Evolutionary conservation across 2,329 filamentous ascomycete genomes (phyloP), one percentile per base, ranked within the genome.

Genomic region (Diaporthe sp.): DNA sequence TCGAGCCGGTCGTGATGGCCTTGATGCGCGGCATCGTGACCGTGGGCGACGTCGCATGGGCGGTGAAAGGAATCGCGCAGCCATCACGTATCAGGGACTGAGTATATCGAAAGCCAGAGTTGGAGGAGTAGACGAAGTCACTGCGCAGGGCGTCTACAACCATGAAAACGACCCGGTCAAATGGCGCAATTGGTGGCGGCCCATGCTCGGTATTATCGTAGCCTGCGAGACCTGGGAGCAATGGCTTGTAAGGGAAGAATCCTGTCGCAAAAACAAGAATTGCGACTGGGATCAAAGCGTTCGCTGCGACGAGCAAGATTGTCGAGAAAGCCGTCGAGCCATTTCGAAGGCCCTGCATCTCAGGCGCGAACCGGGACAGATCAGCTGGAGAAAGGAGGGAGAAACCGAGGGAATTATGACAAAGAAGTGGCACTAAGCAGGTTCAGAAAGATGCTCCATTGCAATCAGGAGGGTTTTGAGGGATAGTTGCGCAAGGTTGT

Each of bases 21-120:
- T 99, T 99, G 80, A 99, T 92, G 77, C 96, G 93, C 57, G 97
- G 97, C 97, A 99, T 98, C 25, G 97, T 99, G 77, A 99, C 96
- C 10, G 97, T 99, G 2, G 97, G 97, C 71, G 97, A 95, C n/a
- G 95, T 94, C 25, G 97, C 97, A 89, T 98, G 94, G 46, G 96
- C 96, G 44, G 97, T 99, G 83, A 98, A 99, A 4, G 97, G 97
- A 51, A 98, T 88, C 9, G 97, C 97, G 75, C 90, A 90, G 76
- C 96, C 96, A 84, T 92, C 88, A 81, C 93, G 91, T 82, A 98
- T 98, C 78, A 98, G 88, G 96, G 92, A 92, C 86, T 98, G 97
- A 4, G 96, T 98, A 82, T 94, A 98, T 75, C 89, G 81, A 84
- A 99, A 98, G 15, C 94, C 95, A 37, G 95, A 98, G 62, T 88